phyloP scores from a whole-genome alignment of 2,329 filamentous ascomycete genomes.

The Fusarium phyllophilum region DNA sequence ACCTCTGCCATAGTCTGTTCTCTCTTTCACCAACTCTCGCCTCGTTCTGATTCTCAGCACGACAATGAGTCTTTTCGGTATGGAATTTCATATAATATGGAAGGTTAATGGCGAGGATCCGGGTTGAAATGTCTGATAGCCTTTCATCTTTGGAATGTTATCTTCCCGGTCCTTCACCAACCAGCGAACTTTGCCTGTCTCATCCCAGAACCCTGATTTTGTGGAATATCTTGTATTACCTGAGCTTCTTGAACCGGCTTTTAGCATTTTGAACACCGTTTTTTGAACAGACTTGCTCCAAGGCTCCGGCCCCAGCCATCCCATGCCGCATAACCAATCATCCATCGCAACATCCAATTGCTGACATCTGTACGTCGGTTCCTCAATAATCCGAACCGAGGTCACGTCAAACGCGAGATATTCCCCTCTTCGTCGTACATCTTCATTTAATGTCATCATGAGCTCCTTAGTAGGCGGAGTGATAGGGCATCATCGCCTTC shows the following conservation, averaged over 20 bases:
- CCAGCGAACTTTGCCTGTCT: too few species aligned
- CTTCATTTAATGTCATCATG: background rate
- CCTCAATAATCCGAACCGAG: slow-evolving; percentile 18
- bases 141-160: background rate
- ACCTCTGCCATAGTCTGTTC: too few species aligned
- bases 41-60: background rate
- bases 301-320: background rate
- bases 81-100: background rate
- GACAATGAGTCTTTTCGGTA: too few species aligned
- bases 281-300: fast-evolving
- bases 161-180: fast-evolving
- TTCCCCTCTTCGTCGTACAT: background rate
- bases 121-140: fast-evolving
- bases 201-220: background rate
- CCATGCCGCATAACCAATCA: background rate
- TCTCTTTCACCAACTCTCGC: background rate
- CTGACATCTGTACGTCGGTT: slow-evolving; percentile 3
- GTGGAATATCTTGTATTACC: background rate
- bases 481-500: background rate
- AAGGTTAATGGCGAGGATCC: fast-evolving
- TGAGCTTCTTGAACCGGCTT: fast-evolving
- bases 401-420: background rate
- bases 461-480: background rate
- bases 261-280: fast-evolving
- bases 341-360: background rate